phyloP scores from a whole-genome alignment of 2,329 filamentous ascomycete species.

The Aureobasidium musti region DNA sequence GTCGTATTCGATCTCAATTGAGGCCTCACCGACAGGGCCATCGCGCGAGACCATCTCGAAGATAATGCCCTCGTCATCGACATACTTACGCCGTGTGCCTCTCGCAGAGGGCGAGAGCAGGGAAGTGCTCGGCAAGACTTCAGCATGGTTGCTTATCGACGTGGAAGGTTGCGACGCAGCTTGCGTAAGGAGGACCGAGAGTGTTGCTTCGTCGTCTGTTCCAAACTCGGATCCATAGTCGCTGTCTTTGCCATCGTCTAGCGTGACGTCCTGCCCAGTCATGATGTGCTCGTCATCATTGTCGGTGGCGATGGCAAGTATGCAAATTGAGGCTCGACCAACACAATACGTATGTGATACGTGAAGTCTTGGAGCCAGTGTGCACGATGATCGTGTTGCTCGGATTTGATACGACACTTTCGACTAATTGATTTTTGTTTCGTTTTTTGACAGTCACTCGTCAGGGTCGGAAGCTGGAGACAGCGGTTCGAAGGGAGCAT shows the following conservation, averaged over 20 bases:
- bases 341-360: neutral
- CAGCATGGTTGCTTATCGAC: neutral
- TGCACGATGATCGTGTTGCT: too few relatives aligned
- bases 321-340: neutral
- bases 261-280: slow-evolving; percentile 4
- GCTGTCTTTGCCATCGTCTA: slow-evolving; percentile 43
- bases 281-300: slow-evolving; percentile 27
- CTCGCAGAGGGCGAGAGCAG: slow-evolving; percentile 14
- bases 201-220: slow-evolving; percentile 56
- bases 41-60: slow-evolving; percentile 31
- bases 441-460: too few relatives aligned
- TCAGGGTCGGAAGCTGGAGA: too few relatives aligned
- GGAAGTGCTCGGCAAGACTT: neutral
- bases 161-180: slow-evolving; percentile 42
- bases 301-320: neutral
- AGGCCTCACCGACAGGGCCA: slow-evolving; percentile 34
- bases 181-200: slow-evolving; percentile 55
- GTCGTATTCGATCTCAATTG: slow-evolving; percentile 50
- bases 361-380: too few relatives aligned
- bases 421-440: neutral
- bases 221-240: slow-evolving; percentile 67
- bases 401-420: too few relatives aligned
- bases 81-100: slow-evolving; percentile 21
- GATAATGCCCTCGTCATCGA: slow-evolving; percentile 31
- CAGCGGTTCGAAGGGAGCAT: too few relatives aligned